A percentile compares a stretch with the other conserved stretches of the same genome.
Conservation (phyloP, 164 flowering plant genomes). For the Nymphaea thermarum region DNA sequence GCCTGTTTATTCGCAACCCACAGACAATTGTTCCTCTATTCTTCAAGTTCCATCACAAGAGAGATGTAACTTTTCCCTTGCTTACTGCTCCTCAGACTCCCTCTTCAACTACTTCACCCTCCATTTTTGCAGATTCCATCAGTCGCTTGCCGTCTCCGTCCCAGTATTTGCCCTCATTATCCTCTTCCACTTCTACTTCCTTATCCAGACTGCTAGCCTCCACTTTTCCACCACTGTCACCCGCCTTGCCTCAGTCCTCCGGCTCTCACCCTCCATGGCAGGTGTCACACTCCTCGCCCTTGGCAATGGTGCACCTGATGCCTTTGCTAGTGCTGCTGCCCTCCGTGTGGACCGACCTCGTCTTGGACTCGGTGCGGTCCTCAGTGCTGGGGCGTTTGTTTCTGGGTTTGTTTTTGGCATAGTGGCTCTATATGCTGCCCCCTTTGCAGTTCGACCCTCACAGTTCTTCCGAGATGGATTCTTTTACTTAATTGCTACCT, state of each 20-base stretch:
- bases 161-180: conserved; percentile 40
- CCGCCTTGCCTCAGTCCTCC: conserved; percentile 31
- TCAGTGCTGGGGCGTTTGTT: conserved; percentile 85
- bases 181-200: conserved; percentile 65
- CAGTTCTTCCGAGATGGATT: conserved; percentile 75
- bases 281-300: conserved; percentile 96
- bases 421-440: conserved; percentile 82
- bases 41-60: conserved; percentile 9
- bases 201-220: conserved; percentile 75
- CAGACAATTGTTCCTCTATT: conserved; percentile 18
- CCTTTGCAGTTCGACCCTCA: conserved; percentile 53
- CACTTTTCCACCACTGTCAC: conserved; percentile 72
- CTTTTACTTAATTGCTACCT: conserved; percentile 64
- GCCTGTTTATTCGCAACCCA: not conserved
- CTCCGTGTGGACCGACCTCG: conserved; percentile 60
- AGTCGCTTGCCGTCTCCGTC: conserved; percentile 36
- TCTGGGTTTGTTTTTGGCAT: conserved; percentile 89
- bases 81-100: conserved; percentile 23
- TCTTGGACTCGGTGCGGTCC: conserved; percentile 84
- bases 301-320: conserved; percentile 95
- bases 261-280: conserved; percentile 68
- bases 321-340: conserved; percentile 77
- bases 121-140: conserved; percentile 55
- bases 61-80: conserved; percentile 23
- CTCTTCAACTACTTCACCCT: conserved; percentile 52